Conservation (phyloP, 2,329 filamentous ascomycete genomes). For the Neofusicoccum sp. region DNA sequence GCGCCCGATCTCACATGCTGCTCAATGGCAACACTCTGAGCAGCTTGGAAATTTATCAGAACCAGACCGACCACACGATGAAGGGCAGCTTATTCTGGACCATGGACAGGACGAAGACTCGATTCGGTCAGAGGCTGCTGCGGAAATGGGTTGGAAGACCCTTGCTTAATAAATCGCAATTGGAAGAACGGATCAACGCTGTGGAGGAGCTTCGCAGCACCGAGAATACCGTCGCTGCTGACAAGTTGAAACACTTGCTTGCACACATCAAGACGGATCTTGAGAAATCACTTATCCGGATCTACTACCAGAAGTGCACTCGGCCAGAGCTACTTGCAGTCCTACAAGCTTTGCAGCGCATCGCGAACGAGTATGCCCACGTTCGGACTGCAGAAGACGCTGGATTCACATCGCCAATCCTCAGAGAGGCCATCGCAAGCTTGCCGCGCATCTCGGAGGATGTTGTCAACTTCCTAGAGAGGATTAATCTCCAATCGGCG, state of each 20-base stretch:
- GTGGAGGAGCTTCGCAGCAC: constrained; percentile 81
- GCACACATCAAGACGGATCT: constrained; percentile 73
- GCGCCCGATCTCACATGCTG: constrained; percentile 89
- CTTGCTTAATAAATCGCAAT: constrained; percentile 68
- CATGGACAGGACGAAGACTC: constrained; percentile 85
- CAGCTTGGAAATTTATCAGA: constrained; percentile 92
- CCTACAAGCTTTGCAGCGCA: constrained; percentile 79
- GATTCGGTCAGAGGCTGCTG: constrained; percentile 82
- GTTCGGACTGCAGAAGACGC: constrained; percentile 64
- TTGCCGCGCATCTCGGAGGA: constrained; percentile 74
- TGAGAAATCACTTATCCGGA: constrained; percentile 88
- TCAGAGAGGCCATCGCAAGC: constrained; percentile 69
- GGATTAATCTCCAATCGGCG: constrained; percentile 81
- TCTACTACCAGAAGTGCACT: constrained; percentile 96
- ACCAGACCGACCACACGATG: constrained; percentile 80
- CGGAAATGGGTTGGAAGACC: constrained; percentile 95
- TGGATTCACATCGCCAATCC: constrained; percentile 68
- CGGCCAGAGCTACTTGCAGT: constrained; percentile 83
- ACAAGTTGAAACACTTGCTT: constrained; percentile 72
- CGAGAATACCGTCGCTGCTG: constrained; percentile 64
- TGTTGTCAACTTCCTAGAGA: constrained; percentile 73
- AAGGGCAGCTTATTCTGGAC: constrained; percentile 95
- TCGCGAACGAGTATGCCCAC: constrained; percentile 72
- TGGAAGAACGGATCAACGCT: constrained; percentile 78
- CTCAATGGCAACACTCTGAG: constrained; percentile 92